Conservation (phyloP, 208 protist species). For the Leishmania major region DNA sequence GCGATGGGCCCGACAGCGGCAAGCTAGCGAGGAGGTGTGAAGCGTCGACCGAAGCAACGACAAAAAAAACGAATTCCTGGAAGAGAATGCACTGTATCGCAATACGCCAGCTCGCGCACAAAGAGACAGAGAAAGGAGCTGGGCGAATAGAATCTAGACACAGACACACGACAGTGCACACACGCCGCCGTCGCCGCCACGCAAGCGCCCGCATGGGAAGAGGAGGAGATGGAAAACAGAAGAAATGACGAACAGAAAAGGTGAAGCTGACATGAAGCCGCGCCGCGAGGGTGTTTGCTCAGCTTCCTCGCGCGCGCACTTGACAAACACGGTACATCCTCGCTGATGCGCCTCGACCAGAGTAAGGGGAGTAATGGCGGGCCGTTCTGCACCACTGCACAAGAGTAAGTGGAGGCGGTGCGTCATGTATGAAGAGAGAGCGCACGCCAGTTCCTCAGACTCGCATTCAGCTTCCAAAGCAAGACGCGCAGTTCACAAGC, state of each 20-base stretch:
- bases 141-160: not conserved
- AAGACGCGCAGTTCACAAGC: not conserved
- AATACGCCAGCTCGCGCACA: not conserved
- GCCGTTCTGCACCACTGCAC: not conserved
- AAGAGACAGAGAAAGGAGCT: not conserved
- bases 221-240: not conserved
- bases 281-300: not conserved
- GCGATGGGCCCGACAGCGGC: not conserved
- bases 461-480: not conserved
- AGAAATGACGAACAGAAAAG: not conserved
- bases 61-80: not conserved
- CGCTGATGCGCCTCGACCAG: not conserved
- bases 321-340: not conserved
- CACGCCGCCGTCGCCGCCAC: not conserved
- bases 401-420: not conserved
- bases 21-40: not conserved
- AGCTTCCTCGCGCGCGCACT: not conserved
- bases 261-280: not conserved
- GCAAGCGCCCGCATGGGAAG: not conserved
- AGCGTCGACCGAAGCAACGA: not conserved
- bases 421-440: not conserved
- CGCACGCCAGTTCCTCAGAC: not conserved
- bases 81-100: not conserved
- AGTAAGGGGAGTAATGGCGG: not conserved
- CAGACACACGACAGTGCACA: not conserved